Evolutionary conservation across 805 yeast species (phyloP), one percentile per base, ranked within the genome.

Genomic region (Saturnispora kantuleensis): DNA sequence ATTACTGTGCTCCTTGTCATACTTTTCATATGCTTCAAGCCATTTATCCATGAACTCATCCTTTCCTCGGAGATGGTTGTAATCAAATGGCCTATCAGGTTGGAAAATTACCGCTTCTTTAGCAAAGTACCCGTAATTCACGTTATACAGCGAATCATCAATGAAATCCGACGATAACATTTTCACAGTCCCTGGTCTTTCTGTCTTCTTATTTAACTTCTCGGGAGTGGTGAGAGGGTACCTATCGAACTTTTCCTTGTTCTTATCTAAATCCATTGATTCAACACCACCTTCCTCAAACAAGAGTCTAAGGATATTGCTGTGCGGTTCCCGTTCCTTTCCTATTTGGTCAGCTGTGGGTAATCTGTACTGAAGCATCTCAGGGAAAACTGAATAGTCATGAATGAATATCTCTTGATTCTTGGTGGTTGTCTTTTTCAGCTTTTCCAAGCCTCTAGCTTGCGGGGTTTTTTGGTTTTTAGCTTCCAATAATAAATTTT

Each of bases 101-200:
- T 81, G 81, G 60, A 80, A 84, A 51, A 84, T 84, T 55, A 81
- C 84, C 8, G 84, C 94, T 51, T 83, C 83, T 52, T 77, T 74
- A 1, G 87, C 71, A 54, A 86, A 86, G 60, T 86, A 87, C 1
- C 96, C 96, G 58, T 86, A 86, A 50, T 71, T 56, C 0, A 90
- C 87, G 61, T 87, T 84, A 58, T 86, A 86, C 53, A 86, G 63
- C 15, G 90, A 80, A 58, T 86, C 94, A 54, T 85, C 94, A 46
- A 86, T 87, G 62, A 83, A 87, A 54, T 84, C 95, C 10, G 84
- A 66, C 0, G 81, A 64, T n/a, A 80, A 65, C 89, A 86, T 81
- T 57, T 82, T 81, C 6, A 77, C 73, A 26, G 72, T 69, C 30
- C 52, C 64, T 0, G 95, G 95, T 30, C 89, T 63, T 39, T 56